A percentile compares a stretch with the other conserved stretches of the same genome.
Evolutionary conservation across 345 rosid species (phyloP).

Genomic region (Noccaea bulbosa): DNA sequence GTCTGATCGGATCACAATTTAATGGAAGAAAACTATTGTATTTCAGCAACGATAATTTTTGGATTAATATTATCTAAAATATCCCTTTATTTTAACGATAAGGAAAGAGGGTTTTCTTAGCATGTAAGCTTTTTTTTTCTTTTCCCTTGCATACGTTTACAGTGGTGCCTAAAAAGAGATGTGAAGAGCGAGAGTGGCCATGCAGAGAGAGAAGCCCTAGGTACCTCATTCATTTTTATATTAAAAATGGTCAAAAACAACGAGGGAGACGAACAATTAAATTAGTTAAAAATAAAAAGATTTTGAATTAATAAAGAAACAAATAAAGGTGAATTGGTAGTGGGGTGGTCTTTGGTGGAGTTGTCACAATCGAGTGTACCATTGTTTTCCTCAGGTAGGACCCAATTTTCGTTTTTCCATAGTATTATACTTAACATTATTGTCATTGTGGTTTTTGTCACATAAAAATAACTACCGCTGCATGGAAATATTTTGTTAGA

Average conservation of each 20-base stretch:
- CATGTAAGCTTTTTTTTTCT: slow-evolving; percentile 37
- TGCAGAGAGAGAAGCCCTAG: slow-evolving; percentile 49
- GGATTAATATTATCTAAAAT: background rate
- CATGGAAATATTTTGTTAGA: slow-evolving; percentile 8
- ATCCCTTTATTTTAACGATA: slow-evolving; percentile 21
- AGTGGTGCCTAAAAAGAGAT: slow-evolving; percentile 37
- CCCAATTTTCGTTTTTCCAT: slow-evolving; percentile 33
- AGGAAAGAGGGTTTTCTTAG: slow-evolving; percentile 40
- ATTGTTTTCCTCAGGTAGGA: slow-evolving; percentile 41
- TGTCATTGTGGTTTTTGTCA: slow-evolving; percentile 28
- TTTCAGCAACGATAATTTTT: slow-evolving; percentile 4
- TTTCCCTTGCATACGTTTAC: slow-evolving; percentile 18
- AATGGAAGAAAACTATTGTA: background rate
- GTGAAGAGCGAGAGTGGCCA: slow-evolving; percentile 46
- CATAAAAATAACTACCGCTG: slow-evolving; percentile 18
- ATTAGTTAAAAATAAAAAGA: slow-evolving; percentile 32
- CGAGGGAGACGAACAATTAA: slow-evolving; percentile 31
- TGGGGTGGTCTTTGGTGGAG: slow-evolving; percentile 51
- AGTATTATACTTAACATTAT: slow-evolving; percentile 28
- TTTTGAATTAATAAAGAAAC: slow-evolving; percentile 31
- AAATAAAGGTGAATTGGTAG: slow-evolving; percentile 44
- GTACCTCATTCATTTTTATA: slow-evolving; percentile 24
- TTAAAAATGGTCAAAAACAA: slow-evolving; percentile 36
- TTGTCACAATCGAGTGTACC: slow-evolving; percentile 51
- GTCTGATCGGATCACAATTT: slow-evolving; percentile 29